These are phyloP conservation scores for Phytomonas serpens DNA, from an alignment of 208 protist species.

Conservation along the genomic window DNA sequence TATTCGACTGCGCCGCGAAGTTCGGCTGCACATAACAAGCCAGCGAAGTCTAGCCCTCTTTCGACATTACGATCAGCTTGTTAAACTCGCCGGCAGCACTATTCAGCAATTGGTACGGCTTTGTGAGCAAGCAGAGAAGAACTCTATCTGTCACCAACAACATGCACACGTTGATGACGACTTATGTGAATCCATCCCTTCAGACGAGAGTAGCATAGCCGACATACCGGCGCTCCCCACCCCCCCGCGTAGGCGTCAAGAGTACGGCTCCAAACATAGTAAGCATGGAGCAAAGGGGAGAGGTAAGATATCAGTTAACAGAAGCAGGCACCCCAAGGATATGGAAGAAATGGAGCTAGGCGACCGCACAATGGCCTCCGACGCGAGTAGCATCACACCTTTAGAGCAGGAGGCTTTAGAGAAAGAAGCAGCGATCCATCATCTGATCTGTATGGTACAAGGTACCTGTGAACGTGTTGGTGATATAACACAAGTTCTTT, in stretches of 20 bases:
- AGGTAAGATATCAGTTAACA: slow-evolving; percentile 4
- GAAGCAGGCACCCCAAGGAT: slow-evolving; percentile 1
- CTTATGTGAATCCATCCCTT: not conserved
- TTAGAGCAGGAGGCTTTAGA: slow-evolving; percentile 8
- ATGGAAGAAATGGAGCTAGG: not conserved
- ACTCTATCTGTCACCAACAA: not conserved
- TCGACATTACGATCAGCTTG: slow-evolving; percentile 51
- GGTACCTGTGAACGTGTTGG: slow-evolving; percentile 33
- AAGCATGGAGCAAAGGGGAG: slow-evolving; percentile 1
- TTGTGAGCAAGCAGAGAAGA: slow-evolving; percentile 5
- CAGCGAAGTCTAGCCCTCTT: slow-evolving; percentile 58
- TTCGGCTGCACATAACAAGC: slow-evolving; percentile 65
- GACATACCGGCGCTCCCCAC: not conserved
- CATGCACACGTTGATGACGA: not conserved
- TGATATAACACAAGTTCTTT: slow-evolving; percentile 30
- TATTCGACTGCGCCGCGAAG: slow-evolving; percentile 54
- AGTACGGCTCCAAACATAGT: not conserved
- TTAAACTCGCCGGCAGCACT: slow-evolving; percentile 20
- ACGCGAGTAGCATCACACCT: slow-evolving; percentile 2
- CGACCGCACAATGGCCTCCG: slow-evolving; percentile 6
- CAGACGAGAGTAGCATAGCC: not conserved
- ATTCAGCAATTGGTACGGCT: slow-evolving; percentile 21
- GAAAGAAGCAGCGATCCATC: slow-evolving; percentile 4
- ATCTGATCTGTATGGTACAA: slow-evolving; percentile 22
- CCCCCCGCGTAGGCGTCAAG: slow-evolving; percentile 11